These are phyloP conservation scores for Nigrospora sphaerica DNA, from an alignment of 2,329 filamentous ascomycete species.

Conservation along the genomic window DNA sequence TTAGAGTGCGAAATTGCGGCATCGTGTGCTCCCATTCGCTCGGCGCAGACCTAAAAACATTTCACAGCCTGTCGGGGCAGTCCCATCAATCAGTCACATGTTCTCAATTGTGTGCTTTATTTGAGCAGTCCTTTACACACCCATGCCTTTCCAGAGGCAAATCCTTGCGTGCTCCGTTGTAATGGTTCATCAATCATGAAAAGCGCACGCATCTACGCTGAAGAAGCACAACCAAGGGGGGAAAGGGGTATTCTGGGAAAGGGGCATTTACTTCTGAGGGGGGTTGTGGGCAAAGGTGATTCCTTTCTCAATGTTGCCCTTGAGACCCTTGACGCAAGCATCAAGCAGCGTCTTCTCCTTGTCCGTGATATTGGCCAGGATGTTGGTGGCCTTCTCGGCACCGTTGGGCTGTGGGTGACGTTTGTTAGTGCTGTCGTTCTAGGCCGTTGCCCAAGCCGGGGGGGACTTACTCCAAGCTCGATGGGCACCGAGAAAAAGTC, in stretches of 20 bases:
- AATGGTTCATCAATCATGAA: conserved; percentile 7
- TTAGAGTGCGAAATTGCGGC: no score
- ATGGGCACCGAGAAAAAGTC: conserved; percentile 97
- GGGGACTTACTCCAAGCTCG: conserved; percentile 77
- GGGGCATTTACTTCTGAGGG: conserved; percentile 70
- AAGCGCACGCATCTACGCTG: conserved; percentile 11
- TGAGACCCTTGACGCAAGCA: conserved; percentile 68
- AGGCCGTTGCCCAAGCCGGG: neutral
- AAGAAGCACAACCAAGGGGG: conserved; percentile 10
- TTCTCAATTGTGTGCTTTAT: conserved; percentile 11
- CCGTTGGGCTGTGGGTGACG: conserved; percentile 61
- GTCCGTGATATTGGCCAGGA: conserved; percentile 68
- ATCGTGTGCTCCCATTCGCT: no score
- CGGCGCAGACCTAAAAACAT: conserved; percentile 4
- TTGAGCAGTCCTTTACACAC: conserved; percentile 14
- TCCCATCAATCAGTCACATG: conserved; percentile 19
- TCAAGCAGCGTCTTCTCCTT: conserved; percentile 85
- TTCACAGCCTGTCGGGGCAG: conserved; percentile 22
- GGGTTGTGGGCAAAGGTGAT: conserved; percentile 82
- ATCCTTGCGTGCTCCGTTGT: conserved; percentile 7
- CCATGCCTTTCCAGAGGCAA: conserved; percentile 9
- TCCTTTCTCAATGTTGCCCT: conserved; percentile 92
- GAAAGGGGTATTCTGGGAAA: conserved; percentile 19
- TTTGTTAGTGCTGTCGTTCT: neutral
- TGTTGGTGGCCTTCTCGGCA: conserved; percentile 78